Percentiles rank a stretch among this genome's conserved stretches.
phyloP scores from a whole-genome alignment of 306 rosid genomes.

The Cicer arietinum region DNA sequence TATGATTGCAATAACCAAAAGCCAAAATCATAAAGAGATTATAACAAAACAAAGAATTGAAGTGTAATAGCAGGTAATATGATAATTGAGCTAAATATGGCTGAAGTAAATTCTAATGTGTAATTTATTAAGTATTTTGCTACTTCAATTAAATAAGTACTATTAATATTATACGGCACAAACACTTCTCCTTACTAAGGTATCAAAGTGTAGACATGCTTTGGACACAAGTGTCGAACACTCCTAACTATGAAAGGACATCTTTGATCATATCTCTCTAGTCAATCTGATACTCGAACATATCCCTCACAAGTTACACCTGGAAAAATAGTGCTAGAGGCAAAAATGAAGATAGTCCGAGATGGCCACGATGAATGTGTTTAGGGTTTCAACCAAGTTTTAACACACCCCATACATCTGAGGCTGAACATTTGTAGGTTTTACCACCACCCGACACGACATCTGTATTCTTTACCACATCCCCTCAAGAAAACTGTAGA shows the following conservation, averaged over 20 bases:
- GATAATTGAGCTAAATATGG: constrained; percentile 13
- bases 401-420: neutral
- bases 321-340: neutral
- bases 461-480: too few relatives aligned
- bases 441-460: neutral
- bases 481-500: neutral
- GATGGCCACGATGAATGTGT: neutral
- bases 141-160: neutral
- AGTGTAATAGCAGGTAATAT: neutral
- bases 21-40: neutral
- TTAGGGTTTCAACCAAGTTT: neutral
- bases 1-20: constrained; percentile 34
- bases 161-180: neutral
- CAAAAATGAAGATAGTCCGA: neutral
- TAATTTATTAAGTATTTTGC: neutral
- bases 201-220: neutral
- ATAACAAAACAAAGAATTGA: neutral
- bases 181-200: neutral
- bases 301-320: neutral
- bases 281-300: neutral
- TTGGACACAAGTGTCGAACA: neutral
- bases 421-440: neutral
- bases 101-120: neutral
- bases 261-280: neutral
- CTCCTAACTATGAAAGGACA: neutral